Percentiles rank a stretch among this genome's conserved stretches.
Conservation (phyloP, 495 filamentous ascomycete genomes). For the Aspergillus wentii region DNA sequence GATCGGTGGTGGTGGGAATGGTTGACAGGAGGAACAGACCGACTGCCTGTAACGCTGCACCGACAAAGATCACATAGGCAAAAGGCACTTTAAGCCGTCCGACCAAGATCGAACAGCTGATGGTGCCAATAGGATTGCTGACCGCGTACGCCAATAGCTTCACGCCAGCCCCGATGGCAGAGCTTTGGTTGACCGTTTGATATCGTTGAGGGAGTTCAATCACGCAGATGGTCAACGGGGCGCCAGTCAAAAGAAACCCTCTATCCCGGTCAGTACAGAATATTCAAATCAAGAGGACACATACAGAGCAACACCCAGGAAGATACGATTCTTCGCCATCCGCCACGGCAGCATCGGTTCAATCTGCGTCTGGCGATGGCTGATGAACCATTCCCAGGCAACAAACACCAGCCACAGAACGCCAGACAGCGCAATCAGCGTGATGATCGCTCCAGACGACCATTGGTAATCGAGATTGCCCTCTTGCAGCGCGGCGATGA, state of each 20-base stretch:
- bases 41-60: constrained; percentile 36
- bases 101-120: constrained; percentile 10
- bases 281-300: background rate
- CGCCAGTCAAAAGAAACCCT: constrained; percentile 47
- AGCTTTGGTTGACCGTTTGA: constrained; percentile 45
- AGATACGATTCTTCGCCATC: constrained; percentile 7
- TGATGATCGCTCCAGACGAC: constrained; percentile 36
- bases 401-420: constrained; percentile 20
- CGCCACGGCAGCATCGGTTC: constrained; percentile 11
- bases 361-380: constrained; percentile 8
- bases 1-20: constrained; percentile 16
- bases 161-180: constrained; percentile 36
- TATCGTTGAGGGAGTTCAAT: constrained; percentile 53
- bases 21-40: constrained; percentile 44
- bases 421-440: constrained; percentile 22
- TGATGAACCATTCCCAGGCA: constrained; percentile 22
- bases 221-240: constrained; percentile 46
- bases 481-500: constrained; percentile 52
- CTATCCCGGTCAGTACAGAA: constrained; percentile 7
- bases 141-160: constrained; percentile 40
- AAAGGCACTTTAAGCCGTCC: constrained; percentile 36
- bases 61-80: constrained; percentile 38
- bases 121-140: constrained; percentile 18
- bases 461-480: constrained; percentile 37
- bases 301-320: constrained; percentile 13